phyloP scores from a whole-genome alignment of 176 grass and related monocot species.

The Canna indica region DNA sequence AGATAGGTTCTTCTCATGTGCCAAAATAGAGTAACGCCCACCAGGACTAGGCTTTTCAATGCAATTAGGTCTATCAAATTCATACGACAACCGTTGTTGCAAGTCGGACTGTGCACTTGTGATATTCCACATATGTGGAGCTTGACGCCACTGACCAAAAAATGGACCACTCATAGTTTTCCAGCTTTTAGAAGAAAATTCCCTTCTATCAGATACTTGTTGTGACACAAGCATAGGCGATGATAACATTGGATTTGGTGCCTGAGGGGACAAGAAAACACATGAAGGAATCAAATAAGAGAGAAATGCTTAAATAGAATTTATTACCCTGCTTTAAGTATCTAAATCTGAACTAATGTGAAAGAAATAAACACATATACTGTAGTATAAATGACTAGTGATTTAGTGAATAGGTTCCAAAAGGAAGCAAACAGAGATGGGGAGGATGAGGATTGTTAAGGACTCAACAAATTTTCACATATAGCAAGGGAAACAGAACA shows the following conservation, averaged over 20 bases:
- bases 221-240: slow-evolving; percentile 39
- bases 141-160: slow-evolving; percentile 86
- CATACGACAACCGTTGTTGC: slow-evolving; percentile 88
- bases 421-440: neutral
- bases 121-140: slow-evolving; percentile 55
- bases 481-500: neutral
- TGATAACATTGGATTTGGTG: slow-evolving; percentile 43
- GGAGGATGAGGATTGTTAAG: no score
- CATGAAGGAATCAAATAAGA: slow-evolving; percentile 3
- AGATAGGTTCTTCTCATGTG: slow-evolving; percentile 80
- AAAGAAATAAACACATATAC: neutral
- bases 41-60: slow-evolving; percentile 70
- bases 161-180: slow-evolving; percentile 53
- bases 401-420: neutral
- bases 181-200: slow-evolving; percentile 59
- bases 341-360: neutral
- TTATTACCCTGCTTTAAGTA: neutral
- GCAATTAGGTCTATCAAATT: slow-evolving; percentile 84
- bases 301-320: slow-evolving; percentile 16
- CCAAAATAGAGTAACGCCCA: slow-evolving; percentile 58
- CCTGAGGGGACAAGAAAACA: slow-evolving; percentile 28
- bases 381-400: neutral
- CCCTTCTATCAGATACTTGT: slow-evolving; percentile 51
- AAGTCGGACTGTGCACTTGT: slow-evolving; percentile 60
- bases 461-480: no score